These are phyloP conservation scores for Rhizoctonia solani DNA, from an alignment of 1,284 basidiomycete genomes.

Conservation along the genomic window DNA sequence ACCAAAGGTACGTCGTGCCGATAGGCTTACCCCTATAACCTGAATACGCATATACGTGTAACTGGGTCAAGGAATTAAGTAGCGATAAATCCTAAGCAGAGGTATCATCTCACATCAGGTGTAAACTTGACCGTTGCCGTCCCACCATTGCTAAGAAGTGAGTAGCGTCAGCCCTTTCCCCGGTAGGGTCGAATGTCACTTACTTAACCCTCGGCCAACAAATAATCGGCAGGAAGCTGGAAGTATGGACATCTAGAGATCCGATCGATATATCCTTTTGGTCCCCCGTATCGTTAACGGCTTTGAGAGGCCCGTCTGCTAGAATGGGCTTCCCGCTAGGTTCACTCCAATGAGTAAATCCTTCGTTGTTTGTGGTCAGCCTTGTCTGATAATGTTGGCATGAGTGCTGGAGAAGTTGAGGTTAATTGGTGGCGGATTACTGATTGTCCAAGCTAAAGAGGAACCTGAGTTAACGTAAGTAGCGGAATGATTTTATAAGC, in stretches of 20 bases:
- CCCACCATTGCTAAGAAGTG: neutral
- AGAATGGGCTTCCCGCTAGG: neutral
- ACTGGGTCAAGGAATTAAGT: neutral
- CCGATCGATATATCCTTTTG: neutral
- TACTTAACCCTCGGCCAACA: neutral
- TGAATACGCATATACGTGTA: slow-evolving; percentile 3
- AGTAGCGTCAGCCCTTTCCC: no score
- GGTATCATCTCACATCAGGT: neutral
- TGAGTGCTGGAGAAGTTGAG: no score
- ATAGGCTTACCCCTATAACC: neutral
- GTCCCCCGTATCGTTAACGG: neutral
- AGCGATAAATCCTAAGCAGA: neutral
- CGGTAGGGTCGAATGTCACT: neutral
- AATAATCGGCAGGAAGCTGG: neutral
- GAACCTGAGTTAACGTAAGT: neutral
- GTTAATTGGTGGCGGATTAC: no score
- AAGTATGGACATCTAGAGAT: neutral
- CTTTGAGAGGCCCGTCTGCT: neutral
- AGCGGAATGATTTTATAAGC: neutral
- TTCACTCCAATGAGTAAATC: neutral
- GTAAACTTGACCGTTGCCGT: neutral
- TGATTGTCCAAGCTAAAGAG: neutral
- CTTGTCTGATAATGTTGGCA: neutral
- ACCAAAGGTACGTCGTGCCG: no score
- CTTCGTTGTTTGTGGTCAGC: neutral